These are phyloP conservation scores for Mycocentrospora acerina DNA, from an alignment of 2,329 filamentous ascomycete genomes.

Conservation along the genomic window DNA sequence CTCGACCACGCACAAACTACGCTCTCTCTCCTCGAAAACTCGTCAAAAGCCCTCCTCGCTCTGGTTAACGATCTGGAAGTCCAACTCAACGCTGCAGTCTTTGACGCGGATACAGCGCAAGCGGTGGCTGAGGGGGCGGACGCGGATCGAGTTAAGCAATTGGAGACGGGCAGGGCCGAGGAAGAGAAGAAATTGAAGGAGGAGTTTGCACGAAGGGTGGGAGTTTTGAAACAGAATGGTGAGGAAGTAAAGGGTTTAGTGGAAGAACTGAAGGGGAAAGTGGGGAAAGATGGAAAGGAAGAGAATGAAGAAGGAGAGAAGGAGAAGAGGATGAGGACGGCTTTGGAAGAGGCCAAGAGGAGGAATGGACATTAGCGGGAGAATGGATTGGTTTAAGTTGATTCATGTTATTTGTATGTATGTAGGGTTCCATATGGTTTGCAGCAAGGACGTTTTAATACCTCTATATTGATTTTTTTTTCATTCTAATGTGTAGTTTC, in stretches of 20 bases:
- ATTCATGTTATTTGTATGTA: too few species aligned
- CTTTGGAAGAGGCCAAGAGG: conserved; percentile 56
- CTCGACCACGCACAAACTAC: conserved; percentile 30
- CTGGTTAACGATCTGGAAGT: conserved; percentile 52
- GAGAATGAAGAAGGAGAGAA: conserved; percentile 44
- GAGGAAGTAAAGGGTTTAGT: conserved; percentile 31
- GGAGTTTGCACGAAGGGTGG: conserved; percentile 42
- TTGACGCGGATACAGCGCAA: conserved; percentile 56
- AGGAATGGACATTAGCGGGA: conserved; percentile 55
- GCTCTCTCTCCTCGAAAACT: conserved; percentile 39
- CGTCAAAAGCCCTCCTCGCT: conserved; percentile 43
- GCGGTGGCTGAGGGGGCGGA: conserved; percentile 50
- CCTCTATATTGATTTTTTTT: too few species aligned
- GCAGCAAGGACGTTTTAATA: too few species aligned
- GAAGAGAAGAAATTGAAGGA: conserved; percentile 35
- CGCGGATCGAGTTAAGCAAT: conserved; percentile 41
- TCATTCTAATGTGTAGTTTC: too few species aligned
- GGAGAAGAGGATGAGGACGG: conserved; percentile 50
- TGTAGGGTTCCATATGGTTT: too few species aligned
- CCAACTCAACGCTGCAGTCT: conserved; percentile 54
- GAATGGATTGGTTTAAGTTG: too few species aligned
- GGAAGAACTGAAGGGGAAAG: conserved; percentile 27
- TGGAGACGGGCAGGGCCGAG: conserved; percentile 37
- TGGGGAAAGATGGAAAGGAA: conserved; percentile 9
- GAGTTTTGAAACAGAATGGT: conserved; percentile 40